Evolutionary conservation across 257 asterid genomes (phyloP).

Genomic region (Solanum habrochaites): DNA sequence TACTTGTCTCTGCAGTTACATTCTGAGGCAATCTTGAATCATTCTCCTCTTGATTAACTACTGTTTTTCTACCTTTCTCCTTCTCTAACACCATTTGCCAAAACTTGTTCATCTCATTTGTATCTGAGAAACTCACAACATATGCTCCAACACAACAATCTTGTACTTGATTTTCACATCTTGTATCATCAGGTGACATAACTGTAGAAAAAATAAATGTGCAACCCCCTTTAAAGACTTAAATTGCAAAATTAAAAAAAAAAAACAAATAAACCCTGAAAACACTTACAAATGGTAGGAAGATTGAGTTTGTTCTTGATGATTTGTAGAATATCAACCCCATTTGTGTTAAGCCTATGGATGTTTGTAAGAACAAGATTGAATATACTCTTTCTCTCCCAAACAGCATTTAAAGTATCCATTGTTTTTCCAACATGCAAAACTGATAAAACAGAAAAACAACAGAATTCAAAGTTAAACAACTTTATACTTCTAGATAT

Average conservation of each 20-base stretch:
- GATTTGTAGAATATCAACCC: conserved; percentile 12
- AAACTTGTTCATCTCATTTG: conserved; percentile 15
- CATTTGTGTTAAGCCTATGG: conserved; percentile 27
- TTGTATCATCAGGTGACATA: conserved; percentile 29
- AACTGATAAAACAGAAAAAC: conserved; percentile 20
- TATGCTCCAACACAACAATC: conserved; percentile 27
- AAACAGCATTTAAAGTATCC: conserved; percentile 27
- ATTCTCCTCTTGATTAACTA: neutral
- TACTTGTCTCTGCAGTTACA: conserved; percentile 2
- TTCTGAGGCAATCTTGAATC: neutral
- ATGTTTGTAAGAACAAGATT: conserved; percentile 45
- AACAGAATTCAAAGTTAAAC: neutral
- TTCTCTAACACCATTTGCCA: conserved; percentile 26
- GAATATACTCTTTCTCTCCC: conserved; percentile 23
- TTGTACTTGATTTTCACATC: conserved; percentile 13
- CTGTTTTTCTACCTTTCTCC: conserved; percentile 11
- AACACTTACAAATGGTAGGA: conserved; percentile 33
- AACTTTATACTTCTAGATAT: neutral
- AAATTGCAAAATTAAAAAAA: too few relatives aligned
- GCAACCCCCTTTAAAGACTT: neutral
- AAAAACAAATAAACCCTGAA: neutral
- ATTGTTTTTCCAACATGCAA: conserved; percentile 32
- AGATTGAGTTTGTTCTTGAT: conserved; percentile 19
- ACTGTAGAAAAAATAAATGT: conserved; percentile 23
- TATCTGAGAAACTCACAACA: conserved; percentile 11